Conservation (phyloP, 2,329 filamentous ascomycete genomes). For the Talaromyces sp. region DNA sequence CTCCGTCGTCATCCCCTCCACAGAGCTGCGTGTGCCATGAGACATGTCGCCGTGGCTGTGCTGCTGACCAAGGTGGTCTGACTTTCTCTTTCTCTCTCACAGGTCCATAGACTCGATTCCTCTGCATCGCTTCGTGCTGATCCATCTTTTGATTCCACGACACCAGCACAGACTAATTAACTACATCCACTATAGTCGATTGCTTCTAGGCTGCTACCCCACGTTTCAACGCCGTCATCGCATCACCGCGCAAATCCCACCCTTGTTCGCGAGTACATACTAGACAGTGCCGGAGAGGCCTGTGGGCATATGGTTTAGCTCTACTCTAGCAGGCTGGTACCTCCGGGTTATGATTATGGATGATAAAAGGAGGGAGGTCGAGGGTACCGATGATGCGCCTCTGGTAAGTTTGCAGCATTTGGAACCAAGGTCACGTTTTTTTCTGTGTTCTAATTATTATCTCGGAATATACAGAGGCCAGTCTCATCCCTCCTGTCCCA, state of each 20-base stretch:
- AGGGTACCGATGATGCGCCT: constrained; percentile 30
- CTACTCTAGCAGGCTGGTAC: constrained; percentile 18
- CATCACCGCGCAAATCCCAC: neutral
- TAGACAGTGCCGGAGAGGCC: neutral
- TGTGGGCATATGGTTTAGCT: constrained; percentile 25
- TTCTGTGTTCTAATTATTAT: constrained; percentile 11
- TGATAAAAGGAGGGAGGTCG: constrained; percentile 25
- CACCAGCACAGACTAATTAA: neutral
- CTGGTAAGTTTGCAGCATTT: constrained; percentile 23
- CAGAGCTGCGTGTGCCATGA: neutral
- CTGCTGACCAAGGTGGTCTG: neutral
- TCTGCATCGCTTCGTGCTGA: neutral
- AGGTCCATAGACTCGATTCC: neutral
- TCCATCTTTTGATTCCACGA: neutral
- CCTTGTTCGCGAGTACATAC: neutral
- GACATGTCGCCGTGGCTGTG: neutral
- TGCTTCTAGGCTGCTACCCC: neutral
- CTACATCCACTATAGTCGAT: neutral
- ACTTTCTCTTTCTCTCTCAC: neutral
- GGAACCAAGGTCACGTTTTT: neutral
- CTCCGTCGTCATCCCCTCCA: neutral
- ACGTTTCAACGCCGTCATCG: neutral
- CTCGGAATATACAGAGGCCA: constrained; percentile 30
- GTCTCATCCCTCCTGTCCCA: constrained; percentile 46
- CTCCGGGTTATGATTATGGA: constrained; percentile 34